phyloP scores from a whole-genome alignment of 345 rosid genomes.

The Theobroma cacao region DNA sequence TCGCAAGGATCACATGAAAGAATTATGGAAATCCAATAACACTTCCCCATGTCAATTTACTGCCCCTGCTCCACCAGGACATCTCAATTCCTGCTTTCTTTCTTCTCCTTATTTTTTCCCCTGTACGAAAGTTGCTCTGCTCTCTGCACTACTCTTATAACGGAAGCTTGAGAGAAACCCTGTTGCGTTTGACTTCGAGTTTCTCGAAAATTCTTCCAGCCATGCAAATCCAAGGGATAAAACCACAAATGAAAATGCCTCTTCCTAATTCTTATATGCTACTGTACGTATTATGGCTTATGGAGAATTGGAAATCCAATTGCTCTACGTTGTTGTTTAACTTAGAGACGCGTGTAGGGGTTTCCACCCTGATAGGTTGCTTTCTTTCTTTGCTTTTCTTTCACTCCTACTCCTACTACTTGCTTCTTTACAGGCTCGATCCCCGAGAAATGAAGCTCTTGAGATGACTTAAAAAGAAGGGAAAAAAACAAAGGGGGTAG shows the following conservation, averaged over 20 bases:
- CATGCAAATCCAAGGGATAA: slow-evolving; percentile 9
- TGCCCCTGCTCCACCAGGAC: neutral
- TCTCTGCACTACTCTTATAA: neutral
- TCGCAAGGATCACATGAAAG: neutral
- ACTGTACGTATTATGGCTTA: no score
- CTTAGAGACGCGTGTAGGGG: neutral
- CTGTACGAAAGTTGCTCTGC: slow-evolving; percentile 13
- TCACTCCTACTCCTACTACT: neutral
- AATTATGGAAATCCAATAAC: neutral
- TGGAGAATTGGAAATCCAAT: neutral
- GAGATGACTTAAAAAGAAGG: slow-evolving; percentile 10
- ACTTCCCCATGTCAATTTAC: neutral
- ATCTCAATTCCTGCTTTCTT: slow-evolving; percentile 24
- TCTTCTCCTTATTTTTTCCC: no score
- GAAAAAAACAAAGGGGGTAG: neutral
- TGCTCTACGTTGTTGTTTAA: neutral
- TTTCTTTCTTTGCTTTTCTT: slow-evolving; percentile 23
- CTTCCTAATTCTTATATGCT: neutral
- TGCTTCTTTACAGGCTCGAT: slow-evolving; percentile 25
- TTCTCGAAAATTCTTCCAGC: slow-evolving; percentile 9
- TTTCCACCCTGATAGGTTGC: slow-evolving; percentile 23
- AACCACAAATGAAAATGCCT: neutral
- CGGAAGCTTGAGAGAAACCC: neutral
- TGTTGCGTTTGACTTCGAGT: slow-evolving; percentile 10
- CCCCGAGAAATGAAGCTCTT: slow-evolving; percentile 23